Evolutionary conservation across 2,329 filamentous ascomycete species (phyloP), one percentile per base, ranked within the genome.

Genomic region (Scedosporium aurantiacum): DNA sequence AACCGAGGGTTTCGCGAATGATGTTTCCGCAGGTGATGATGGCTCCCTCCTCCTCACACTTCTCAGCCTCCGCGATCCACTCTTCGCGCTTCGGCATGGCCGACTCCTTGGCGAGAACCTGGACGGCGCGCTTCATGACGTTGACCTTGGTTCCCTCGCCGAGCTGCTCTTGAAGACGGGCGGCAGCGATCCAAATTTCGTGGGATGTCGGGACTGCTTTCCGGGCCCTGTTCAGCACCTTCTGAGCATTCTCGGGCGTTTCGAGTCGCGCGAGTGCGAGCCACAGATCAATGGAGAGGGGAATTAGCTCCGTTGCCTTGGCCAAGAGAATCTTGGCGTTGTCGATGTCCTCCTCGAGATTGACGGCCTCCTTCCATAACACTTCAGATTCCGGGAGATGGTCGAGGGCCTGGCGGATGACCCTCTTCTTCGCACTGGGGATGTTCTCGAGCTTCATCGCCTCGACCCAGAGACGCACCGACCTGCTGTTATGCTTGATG

Each of bases 291-390:
- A 97, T 88, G 0, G 93, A 96, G 5, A 95, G 79, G 0, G 93
- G 93, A 61, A 99, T 96, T 62, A 97, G 88, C 68, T 99, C 92
- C 0, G 92, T 96, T 0, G 95, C 95, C 75, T 97, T 97, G 57
- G 91, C 92, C 56, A 99, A 83, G 61, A 99, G 80, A 61, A 99
- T 78, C 64, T 87, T 87, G 4, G 95, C 95, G 75, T 97, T 91
- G 32, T 87, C 88, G 0, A 89, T 84, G 67, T 96, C 88, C 69
- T 97, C 93, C 70, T 97, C 94, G 61, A 97, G 77, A 67, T 97
- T 97, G 64, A 99, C 93, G 4, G 93, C 88, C 71, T 95, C 91
- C 71, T 97, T 99, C 94, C 94, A 99, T n/a, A 99, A 82, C 50
- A 90, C 88, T 57, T 97, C 94, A 0, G 93, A 97, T 69, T 96